phyloP scores from a whole-genome alignment of 2,329 filamentous ascomycete species.

The Cladophialophora bantiana region DNA sequence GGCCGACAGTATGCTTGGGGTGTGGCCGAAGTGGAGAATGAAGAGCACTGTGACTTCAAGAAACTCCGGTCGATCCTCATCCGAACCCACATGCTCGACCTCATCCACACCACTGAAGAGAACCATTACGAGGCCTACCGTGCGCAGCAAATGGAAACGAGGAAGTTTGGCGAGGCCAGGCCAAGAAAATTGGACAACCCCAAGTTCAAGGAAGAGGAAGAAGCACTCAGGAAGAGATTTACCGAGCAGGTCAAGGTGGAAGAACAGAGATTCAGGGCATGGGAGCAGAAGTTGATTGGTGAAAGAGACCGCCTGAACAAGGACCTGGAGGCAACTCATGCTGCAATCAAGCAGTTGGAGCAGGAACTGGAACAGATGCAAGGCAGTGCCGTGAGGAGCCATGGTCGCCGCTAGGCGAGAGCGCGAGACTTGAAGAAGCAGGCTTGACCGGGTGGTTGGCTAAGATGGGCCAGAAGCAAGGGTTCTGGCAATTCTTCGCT shows the following conservation, averaged over 20 bases:
- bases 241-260: slow-evolving; percentile 99
- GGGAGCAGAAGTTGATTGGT: slow-evolving; percentile 99
- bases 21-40: slow-evolving; percentile 98
- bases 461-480: slow-evolving; percentile 12
- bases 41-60: slow-evolving; percentile 99
- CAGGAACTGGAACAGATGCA: slow-evolving; percentile 92
- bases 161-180: slow-evolving; percentile 97
- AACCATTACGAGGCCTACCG: slow-evolving; percentile 99
- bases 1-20: slow-evolving; percentile 99
- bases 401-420: slow-evolving; percentile 77
- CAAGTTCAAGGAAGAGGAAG: slow-evolving; percentile 99
- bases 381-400: slow-evolving; percentile 85
- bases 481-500: slow-evolving; percentile 33
- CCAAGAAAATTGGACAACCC: slow-evolving; percentile 99
- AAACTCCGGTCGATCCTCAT: slow-evolving; percentile 99
- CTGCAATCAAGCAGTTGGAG: slow-evolving; percentile 71
- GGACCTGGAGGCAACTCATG: slow-evolving; percentile 97
- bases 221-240: slow-evolving; percentile 97
- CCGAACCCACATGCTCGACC: slow-evolving; percentile 98
- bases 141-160: slow-evolving; percentile 98
- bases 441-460: neutral
- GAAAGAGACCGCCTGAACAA: slow-evolving; percentile 99
- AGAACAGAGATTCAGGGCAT: slow-evolving; percentile 98
- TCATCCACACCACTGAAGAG: slow-evolving; percentile 99
- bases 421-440: neutral